Base-by-base conservation (phyloP, 768 basidiomycete genomes). In the Strobilomyces dryophilus region DNA sequence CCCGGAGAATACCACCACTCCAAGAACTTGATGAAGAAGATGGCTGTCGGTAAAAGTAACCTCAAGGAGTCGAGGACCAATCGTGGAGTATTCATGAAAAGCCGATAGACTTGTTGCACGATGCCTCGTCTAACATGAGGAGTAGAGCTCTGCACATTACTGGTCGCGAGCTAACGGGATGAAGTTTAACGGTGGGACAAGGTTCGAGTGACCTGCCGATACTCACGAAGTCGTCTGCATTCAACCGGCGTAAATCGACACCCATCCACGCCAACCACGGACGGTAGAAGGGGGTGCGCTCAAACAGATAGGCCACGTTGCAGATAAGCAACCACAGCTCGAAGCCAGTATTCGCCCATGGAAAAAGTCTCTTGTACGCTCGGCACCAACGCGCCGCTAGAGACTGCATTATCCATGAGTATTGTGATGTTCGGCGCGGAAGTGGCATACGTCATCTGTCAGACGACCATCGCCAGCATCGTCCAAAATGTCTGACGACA, bases 1-100 rank as follows among this genome's bases (percentile, higher is more conserved):
- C 80, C 80, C 20, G 97, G 94, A 5, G 93, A 95, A 66, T 98
- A 98, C 94, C 95, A 99, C 94, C 97, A 99, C 71, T 98, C 94
- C 43, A 97, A 76, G 71, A 98, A 95, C 70, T 94, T 95, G 75
- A 99, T 77, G 66, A 92, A 89, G 71, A 99, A 95, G 53, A 99
- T 93, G 39, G 88, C 87, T 18, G 86, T 89, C 15, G 92, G 95
- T 32, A 94, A 79, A 43, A 91, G 76, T 44, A 90, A 73, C 54
- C 85, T 82, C 36, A 94, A 74, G 3, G 89, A 92, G 66, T 93
- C 89, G 31, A 94, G 76, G 9, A 89, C 61, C 40, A 85, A 69
- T 45, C 76, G 79, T 8, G 89, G 90, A 8, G 83, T 80, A 20
- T 70, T 68, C 46, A 71, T 57, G 17, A 89, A 55, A 32, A 83